Conservation (phyloP, 108 stramenopile species). For the Halocafeteria seosinensis region DNA sequence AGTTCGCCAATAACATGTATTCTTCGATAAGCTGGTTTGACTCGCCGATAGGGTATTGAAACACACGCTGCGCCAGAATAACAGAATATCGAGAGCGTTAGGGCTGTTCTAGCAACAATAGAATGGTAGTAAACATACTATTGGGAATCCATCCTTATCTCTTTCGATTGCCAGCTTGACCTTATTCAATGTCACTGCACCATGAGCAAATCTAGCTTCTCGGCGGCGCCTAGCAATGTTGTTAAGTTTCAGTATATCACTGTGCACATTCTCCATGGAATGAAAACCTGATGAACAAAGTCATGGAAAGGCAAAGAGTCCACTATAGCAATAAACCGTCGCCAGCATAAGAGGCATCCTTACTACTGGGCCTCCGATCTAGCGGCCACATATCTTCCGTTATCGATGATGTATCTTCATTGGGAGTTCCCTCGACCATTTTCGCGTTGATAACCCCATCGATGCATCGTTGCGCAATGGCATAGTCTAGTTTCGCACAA, state of each 20-base stretch:
- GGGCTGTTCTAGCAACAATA: too few relatives aligned
- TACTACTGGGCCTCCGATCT: slow-evolving; percentile 58
- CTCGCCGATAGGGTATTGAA: slow-evolving; percentile 70
- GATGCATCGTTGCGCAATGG: slow-evolving; percentile 81
- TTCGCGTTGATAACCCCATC: slow-evolving; percentile 40
- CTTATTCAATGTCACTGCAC: slow-evolving; percentile 65
- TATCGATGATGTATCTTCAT: too few relatives aligned
- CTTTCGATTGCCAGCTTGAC: slow-evolving; percentile 71
- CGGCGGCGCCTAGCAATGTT: slow-evolving; percentile 51
- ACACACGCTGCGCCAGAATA: too few relatives aligned
- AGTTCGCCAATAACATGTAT: slow-evolving; percentile 94
- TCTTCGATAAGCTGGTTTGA: slow-evolving; percentile 83
- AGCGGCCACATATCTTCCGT: slow-evolving; percentile 49
- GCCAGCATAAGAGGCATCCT: too few relatives aligned
- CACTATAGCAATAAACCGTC: too few relatives aligned
- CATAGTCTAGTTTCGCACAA: slow-evolving; percentile 78
- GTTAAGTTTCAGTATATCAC: slow-evolving; percentile 68
- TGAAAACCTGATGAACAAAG: too few relatives aligned
- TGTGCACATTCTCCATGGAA: too few relatives aligned
- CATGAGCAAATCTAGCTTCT: slow-evolving; percentile 56
- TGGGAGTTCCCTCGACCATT: slow-evolving; percentile 26
- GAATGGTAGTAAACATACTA: too few relatives aligned
- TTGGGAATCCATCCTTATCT: slow-evolving; percentile 63
- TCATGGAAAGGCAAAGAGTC: too few relatives aligned
- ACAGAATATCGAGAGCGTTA: too few relatives aligned